Evolutionary conservation across 495 filamentous ascomycete genomes (phyloP), one percentile per base, ranked within the genome.

Genomic region (Neurospora sp.): DNA sequence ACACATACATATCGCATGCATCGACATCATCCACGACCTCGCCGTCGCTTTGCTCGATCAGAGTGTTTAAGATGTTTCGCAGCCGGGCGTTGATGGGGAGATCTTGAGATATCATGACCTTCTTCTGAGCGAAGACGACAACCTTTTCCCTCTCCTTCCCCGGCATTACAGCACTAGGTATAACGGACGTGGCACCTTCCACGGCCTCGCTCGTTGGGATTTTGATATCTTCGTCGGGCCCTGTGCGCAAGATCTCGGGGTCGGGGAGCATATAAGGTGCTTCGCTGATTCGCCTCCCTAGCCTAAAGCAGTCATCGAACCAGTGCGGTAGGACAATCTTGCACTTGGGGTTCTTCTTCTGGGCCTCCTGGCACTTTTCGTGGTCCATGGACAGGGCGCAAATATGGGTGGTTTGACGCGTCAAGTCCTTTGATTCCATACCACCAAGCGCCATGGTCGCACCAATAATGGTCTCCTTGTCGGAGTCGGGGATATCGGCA

Each of bases 261-360:
- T 98, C 86, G 16, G 96, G 96, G 14, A 98, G 88, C 27, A 86
- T 85, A 79, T 99, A 99, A 14, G 96, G 96, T 14, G 84, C 81
- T 76, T 98, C 96, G 75, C 92, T 89, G 72, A 99, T 97, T 68
- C 91, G 88, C 76, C 91, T 91, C 44, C 94, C 93, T 61, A 99
- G 89, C 81, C 92, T 94, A 41, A 99, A 87, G 79, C 96, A 99
- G 78, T 97, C 95, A 75, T 98, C 96, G 77, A 99, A 97, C 96
- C 96, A 98, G 79, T 99, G 96, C 39, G 96, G 96, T 69, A 98
- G 85, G n/a, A 99, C 92, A 72, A 96, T 91, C 80, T 93, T 94
- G 81, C 87, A 87, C 53, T 88, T 88, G 31, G 92, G 81, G 46
- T 86, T 88, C 80, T 90, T 97, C 0, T 82, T 81, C 46, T 83